Evolutionary conservation across 257 asterid species (phyloP).

Genomic region (Salvia splendens): DNA sequence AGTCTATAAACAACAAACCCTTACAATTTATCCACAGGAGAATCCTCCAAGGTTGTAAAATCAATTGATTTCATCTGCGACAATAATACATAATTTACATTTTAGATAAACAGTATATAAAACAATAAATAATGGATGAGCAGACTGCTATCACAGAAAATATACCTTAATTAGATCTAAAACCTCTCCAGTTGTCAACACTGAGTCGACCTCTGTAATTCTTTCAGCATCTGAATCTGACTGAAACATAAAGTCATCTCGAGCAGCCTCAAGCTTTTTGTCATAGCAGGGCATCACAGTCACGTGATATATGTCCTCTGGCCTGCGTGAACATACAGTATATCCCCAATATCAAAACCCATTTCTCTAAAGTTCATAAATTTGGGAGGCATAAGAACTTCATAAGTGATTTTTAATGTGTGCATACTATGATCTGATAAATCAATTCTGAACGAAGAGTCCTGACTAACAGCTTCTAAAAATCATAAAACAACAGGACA

Average conservation of each 20-base stretch:
- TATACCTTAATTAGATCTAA: constrained; percentile 84
- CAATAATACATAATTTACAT: constrained; percentile 4
- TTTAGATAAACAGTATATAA: constrained; percentile 4
- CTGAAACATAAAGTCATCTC: constrained; percentile 85
- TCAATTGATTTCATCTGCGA: constrained; percentile 77
- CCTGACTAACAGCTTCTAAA: constrained; percentile 7
- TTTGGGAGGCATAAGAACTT: neutral
- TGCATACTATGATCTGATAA: neutral
- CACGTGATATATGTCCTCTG: constrained; percentile 91
- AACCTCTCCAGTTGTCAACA: constrained; percentile 93
- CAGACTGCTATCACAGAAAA: constrained; percentile 16
- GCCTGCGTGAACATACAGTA: constrained; percentile 47
- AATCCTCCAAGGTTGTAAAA: constrained; percentile 72
- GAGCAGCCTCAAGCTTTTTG: constrained; percentile 95
- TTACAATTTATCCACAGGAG: constrained; percentile 86
- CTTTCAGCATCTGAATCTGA: constrained; percentile 57
- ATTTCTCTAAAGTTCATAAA: constrained; percentile 12
- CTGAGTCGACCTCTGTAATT: constrained; percentile 89
- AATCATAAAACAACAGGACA: neutral
- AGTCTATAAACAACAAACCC: constrained; percentile 31
- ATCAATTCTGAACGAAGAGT: neutral
- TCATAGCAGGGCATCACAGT: constrained; percentile 99
- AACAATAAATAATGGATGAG: neutral
- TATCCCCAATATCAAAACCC: constrained; percentile 32
- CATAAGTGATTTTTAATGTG: neutral